Percentiles rank a stretch among this genome's conserved stretches.
These are phyloP conservation scores for Vachellia pachyceras DNA, from an alignment of 306 rosid species.

Conservation along the genomic window DNA sequence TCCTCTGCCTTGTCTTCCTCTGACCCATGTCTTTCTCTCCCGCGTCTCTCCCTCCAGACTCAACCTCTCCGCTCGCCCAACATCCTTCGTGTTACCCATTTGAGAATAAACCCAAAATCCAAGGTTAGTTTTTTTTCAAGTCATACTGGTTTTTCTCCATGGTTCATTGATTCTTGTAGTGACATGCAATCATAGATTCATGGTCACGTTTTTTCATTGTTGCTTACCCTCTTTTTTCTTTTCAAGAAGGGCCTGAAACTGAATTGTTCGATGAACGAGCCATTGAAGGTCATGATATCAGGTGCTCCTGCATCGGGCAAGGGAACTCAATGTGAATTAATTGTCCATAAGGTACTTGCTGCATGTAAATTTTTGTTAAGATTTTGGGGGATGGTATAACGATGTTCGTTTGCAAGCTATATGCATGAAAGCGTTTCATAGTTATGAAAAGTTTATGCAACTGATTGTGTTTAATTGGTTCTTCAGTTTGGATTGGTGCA, in stretches of 20 bases:
- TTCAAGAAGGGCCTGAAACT: constrained; percentile 55
- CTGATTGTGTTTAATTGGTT: constrained; percentile 40
- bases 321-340: constrained; percentile 94
- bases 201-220: background rate
- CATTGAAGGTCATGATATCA: constrained; percentile 88
- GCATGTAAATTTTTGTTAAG: background rate
- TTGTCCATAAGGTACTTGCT: constrained; percentile 67
- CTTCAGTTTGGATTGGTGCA: constrained; percentile 91
- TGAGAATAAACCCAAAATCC: constrained; percentile 42
- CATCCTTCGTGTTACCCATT: constrained; percentile 36
- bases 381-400: background rate
- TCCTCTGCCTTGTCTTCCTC: constrained; percentile 29
- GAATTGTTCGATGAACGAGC: constrained; percentile 62
- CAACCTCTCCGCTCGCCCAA: constrained; percentile 52
- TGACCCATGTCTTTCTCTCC: constrained; percentile 28
- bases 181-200: background rate
- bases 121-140: constrained; percentile 42
- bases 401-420: background rate
- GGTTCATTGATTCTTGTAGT: background rate
- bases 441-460: background rate
- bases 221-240: constrained; percentile 15
- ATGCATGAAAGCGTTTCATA: background rate
- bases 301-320: constrained; percentile 98
- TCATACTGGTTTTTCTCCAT: background rate
- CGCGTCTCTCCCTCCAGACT: constrained; percentile 33